Conservation (phyloP, 306 rosid genomes). For the Rosa rugosa region DNA sequence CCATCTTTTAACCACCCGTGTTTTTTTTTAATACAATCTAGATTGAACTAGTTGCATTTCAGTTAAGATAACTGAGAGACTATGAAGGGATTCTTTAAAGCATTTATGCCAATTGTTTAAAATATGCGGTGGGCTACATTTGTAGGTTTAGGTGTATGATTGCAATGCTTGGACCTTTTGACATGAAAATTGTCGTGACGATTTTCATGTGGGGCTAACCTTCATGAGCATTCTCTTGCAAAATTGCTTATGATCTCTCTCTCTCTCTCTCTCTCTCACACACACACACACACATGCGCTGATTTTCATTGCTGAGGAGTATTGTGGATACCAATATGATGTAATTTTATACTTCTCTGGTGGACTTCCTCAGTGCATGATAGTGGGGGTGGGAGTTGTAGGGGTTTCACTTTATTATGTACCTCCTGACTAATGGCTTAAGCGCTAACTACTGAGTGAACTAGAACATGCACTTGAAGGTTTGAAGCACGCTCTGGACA, state of each 20-base stretch:
- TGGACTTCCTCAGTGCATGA: no score
- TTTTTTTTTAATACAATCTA: not conserved
- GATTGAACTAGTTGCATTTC: not conserved
- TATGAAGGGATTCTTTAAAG: no score
- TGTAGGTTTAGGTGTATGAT: not conserved
- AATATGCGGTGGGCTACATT: not conserved
- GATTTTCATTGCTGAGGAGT: no score
- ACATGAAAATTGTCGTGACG: not conserved
- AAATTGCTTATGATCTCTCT: no score
- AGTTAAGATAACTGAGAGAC: not conserved
- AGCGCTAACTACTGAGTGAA: no score
- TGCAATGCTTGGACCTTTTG: not conserved
- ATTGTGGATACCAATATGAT: no score
- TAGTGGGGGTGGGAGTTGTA: no score
- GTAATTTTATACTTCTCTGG: no score
- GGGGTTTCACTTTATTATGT: not conserved
- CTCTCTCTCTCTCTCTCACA: no score
- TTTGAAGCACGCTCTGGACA: not conserved
- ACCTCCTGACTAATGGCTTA: not conserved
- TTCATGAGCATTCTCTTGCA: no score
- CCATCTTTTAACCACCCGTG: not conserved
- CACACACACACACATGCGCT: no score
- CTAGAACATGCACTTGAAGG: no score
- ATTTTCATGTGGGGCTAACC: not conserved
- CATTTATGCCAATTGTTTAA: conserved; percentile 1